These are phyloP conservation scores for Ceratobasidium sp. DNA, from an alignment of 1,284 basidiomycete genomes.

Conservation along the genomic window DNA sequence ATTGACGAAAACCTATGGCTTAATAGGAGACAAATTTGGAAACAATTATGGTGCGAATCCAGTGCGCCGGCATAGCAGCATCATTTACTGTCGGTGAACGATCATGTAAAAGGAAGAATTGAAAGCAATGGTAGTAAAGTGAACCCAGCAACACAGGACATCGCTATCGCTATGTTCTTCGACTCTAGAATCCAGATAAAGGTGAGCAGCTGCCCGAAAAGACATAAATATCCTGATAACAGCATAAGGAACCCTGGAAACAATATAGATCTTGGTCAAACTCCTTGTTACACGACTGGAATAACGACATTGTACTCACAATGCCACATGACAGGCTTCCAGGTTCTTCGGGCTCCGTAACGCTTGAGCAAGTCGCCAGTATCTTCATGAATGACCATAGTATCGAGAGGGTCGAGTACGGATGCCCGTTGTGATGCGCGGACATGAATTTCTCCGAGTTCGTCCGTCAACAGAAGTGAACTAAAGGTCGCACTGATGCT, in stretches of 20 bases:
- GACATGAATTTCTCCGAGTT: constrained; percentile 21
- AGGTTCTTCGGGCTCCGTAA: constrained; percentile 22
- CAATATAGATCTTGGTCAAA: not conserved
- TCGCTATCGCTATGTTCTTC: constrained; percentile 9
- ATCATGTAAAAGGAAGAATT: constrained; percentile 11
- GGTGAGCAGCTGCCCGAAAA: constrained; percentile 14
- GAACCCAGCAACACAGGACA: constrained; percentile 12
- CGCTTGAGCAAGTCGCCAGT: constrained; percentile 10
- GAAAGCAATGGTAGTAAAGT: constrained; percentile 20
- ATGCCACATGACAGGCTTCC: constrained; percentile 37
- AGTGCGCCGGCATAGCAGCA: no score
- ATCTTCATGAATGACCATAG: constrained; percentile 16
- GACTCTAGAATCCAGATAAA: constrained; percentile 21
- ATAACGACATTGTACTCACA: constrained; percentile 1
- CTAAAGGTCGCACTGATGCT: constrained; percentile 28
- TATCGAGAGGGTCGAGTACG: not conserved
- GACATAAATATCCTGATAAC: constrained; percentile 7
- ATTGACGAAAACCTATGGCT: no score
- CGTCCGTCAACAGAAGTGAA: constrained; percentile 17
- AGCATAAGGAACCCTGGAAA: constrained; percentile 28
- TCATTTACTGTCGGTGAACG: no score
- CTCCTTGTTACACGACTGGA: no score
- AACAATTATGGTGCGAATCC: not conserved
- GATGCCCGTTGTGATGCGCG: constrained; percentile 10
- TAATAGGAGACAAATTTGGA: no score